phyloP scores from a whole-genome alignment of 169 alveolate species.

The Plasmodium blacklocki region DNA sequence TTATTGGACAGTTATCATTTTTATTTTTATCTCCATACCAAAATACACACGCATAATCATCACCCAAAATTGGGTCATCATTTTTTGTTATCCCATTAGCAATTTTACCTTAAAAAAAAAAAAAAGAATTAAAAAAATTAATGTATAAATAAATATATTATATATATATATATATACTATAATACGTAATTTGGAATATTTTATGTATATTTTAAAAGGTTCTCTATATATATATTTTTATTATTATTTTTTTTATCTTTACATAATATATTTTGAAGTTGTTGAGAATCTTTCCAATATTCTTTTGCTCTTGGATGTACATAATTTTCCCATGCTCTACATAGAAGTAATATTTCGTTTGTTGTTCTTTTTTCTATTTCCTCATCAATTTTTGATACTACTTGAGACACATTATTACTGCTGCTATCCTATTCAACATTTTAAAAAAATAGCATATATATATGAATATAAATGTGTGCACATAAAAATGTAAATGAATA shows the following conservation, averaged over 20 bases:
- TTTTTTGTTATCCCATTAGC: constrained; percentile 88
- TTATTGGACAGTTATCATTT: constrained; percentile 90
- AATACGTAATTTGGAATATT: not conserved
- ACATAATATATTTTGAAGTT: constrained; percentile 89
- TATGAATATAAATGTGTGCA: not conserved
- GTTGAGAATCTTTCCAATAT: constrained; percentile 91
- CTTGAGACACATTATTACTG: constrained; percentile 73
- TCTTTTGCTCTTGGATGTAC: constrained; percentile 94
- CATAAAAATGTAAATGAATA: constrained; percentile 5
- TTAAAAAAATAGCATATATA: not conserved
- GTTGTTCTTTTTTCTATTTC: constrained; percentile 87
- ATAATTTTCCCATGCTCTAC: constrained; percentile 93
- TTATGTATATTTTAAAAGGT: not conserved
- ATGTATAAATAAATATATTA: not conserved
- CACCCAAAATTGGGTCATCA: constrained; percentile 92
- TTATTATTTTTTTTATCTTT: constrained; percentile 9
- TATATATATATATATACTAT: not conserved
- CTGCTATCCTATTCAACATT: constrained; percentile 64
- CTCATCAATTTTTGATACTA: constrained; percentile 77
- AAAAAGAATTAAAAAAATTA: not conserved
- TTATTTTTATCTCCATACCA: constrained; percentile 91
- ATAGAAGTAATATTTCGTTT: constrained; percentile 89
- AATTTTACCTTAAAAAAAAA: constrained; percentile 82
- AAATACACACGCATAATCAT: constrained; percentile 90
- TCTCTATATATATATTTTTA: not conserved